These are phyloP conservation scores for Pythium coloratum DNA, from an alignment of 352 stramenopile species.

Conservation along the genomic window DNA sequence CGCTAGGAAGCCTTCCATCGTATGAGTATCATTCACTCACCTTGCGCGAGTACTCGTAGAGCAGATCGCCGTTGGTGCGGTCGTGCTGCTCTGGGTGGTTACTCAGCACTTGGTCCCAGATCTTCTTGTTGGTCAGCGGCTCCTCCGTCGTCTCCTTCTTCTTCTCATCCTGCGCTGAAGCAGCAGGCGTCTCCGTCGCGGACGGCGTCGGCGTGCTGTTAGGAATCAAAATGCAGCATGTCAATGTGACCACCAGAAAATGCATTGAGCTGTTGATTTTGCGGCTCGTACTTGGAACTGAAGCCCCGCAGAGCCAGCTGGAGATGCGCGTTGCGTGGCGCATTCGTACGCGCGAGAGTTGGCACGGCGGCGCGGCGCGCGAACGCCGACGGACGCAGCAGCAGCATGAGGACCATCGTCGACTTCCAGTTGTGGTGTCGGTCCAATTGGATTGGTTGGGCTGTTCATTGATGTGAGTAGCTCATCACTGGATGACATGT, in stretches of 20 bases:
- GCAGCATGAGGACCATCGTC: slow-evolving; percentile 21
- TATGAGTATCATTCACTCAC: slow-evolving; percentile 20
- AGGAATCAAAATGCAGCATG: slow-evolving; percentile 1
- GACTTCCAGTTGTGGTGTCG: neutral
- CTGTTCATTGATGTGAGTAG: slow-evolving; percentile 6
- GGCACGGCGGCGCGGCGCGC: slow-evolving; percentile 19
- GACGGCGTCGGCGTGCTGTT: neutral
- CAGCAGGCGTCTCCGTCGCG: neutral
- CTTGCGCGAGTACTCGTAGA: slow-evolving; percentile 87
- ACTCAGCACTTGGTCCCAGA: slow-evolving; percentile 70
- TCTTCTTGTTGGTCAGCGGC: slow-evolving; percentile 63
- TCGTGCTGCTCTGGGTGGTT: slow-evolving; percentile 55
- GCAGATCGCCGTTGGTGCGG: slow-evolving; percentile 58
- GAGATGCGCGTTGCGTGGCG: neutral
- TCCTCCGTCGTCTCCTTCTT: slow-evolving; percentile 37
- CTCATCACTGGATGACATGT: slow-evolving; percentile 4
- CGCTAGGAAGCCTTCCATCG: neutral
- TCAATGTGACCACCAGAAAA: slow-evolving; percentile 19
- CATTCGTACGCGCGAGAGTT: slow-evolving; percentile 6
- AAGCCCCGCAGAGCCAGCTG: slow-evolving; percentile 28
- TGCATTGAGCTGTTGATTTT: neutral
- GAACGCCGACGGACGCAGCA: slow-evolving; percentile 16
- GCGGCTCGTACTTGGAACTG: slow-evolving; percentile 38
- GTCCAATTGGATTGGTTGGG: slow-evolving; percentile 9
- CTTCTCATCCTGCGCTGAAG: slow-evolving; percentile 10